A percentile compares a stretch with the other conserved stretches of the same genome.
Evolutionary conservation across 805 yeast genomes (phyloP).

Genomic region (Wickerhamomyces kurtzmanii): DNA sequence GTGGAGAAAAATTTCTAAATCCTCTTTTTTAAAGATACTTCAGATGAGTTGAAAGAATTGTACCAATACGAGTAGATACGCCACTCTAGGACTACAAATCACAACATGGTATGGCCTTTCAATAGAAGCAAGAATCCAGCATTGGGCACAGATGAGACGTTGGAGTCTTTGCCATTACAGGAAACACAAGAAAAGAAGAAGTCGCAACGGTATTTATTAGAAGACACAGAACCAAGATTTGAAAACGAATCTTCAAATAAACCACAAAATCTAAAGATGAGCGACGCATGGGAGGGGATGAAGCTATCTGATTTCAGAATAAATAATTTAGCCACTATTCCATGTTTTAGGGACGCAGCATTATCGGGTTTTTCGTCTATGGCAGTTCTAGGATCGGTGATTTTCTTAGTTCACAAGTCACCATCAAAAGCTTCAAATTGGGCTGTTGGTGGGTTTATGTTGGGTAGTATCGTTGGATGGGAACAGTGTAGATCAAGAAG

Average conservation of each 20-base stretch:
- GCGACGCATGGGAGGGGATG: constrained; percentile 31
- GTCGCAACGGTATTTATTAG: constrained; percentile 26
- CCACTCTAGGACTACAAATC: too few species aligned
- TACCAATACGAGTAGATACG: too few species aligned
- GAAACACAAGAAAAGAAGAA: constrained; percentile 1
- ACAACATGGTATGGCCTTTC: constrained; percentile 16
- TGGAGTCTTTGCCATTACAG: neutral
- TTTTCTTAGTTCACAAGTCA: constrained; percentile 57
- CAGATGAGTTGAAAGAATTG: too few species aligned
- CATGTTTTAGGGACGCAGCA: constrained; percentile 77
- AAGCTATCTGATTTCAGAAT: constrained; percentile 41
- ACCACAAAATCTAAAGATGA: constrained; percentile 20
- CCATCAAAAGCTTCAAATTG: constrained; percentile 62
- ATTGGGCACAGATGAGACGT: neutral
- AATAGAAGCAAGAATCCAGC: constrained; percentile 1
- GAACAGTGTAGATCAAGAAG: constrained; percentile 80
- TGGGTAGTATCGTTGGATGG: constrained; percentile 84
- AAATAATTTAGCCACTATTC: constrained; percentile 44
- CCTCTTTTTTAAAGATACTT: too few species aligned
- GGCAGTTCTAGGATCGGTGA: constrained; percentile 60
- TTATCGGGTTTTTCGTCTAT: constrained; percentile 64
- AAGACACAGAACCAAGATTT: constrained; percentile 30
- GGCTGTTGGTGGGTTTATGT: constrained; percentile 69
- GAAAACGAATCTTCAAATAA: constrained; percentile 18
- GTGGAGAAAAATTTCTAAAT: too few species aligned